Evolutionary conservation across 1,284 basidiomycete species (phyloP).

Genomic region (Ganoderma lingzhi): DNA sequence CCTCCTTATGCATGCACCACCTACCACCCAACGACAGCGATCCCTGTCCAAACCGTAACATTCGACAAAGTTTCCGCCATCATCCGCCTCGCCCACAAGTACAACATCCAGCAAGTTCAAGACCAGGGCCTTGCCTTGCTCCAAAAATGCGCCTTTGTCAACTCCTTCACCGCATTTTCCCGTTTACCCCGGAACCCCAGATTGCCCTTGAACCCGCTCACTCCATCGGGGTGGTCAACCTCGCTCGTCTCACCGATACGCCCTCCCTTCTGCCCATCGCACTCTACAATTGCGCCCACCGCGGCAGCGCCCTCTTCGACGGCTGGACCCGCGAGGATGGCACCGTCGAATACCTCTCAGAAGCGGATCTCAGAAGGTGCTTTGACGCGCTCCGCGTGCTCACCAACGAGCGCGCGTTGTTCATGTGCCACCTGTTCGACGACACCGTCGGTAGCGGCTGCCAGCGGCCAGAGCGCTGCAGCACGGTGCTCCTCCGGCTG

Average conservation of each 20-base stretch:
- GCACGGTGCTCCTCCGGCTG: not conserved
- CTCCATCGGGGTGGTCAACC: slow-evolving; percentile 12
- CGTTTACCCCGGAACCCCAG: no score
- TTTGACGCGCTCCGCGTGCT: not conserved
- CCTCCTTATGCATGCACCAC: not conserved
- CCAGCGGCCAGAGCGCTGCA: not conserved
- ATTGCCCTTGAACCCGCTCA: not conserved
- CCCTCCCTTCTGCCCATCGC: slow-evolving; percentile 12
- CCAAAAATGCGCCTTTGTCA: not conserved
- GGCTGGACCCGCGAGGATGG: slow-evolving; percentile 12
- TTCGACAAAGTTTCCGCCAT: not conserved
- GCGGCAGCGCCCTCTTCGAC: slow-evolving; percentile 1
- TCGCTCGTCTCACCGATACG: slow-evolving; percentile 7
- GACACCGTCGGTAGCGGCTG: not conserved
- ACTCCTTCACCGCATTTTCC: not conserved
- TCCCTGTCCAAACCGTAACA: not conserved
- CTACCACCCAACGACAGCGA: not conserved
- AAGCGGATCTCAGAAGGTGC: not conserved
- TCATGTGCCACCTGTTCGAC: not conserved
- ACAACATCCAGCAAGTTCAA: not conserved
- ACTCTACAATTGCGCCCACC: slow-evolving; percentile 1
- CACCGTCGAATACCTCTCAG: slow-evolving; percentile 3
- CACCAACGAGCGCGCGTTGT: not conserved
- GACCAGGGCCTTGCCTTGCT: not conserved
- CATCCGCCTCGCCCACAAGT: not conserved